Percentiles rank a stretch among this genome's conserved stretches.
These are phyloP conservation scores for Neonectria ditissima DNA, from an alignment of 2,329 filamentous ascomycete species.

Conservation along the genomic window DNA sequence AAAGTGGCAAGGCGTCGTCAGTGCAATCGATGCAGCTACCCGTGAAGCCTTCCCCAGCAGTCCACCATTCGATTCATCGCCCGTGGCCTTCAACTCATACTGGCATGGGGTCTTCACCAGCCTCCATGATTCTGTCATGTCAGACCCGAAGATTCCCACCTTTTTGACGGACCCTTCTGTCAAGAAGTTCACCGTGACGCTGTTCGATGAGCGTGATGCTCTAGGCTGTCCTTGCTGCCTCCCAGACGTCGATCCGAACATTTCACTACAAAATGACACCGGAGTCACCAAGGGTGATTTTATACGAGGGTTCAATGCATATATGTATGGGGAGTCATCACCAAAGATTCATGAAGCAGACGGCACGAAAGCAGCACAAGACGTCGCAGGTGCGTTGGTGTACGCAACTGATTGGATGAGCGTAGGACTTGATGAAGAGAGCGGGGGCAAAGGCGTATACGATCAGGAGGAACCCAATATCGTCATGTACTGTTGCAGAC, in stretches of 20 bases:
- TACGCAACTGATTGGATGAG: slow-evolving; percentile 20
- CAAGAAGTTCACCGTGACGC: slow-evolving; percentile 7
- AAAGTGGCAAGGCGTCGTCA: slow-evolving; percentile 15
- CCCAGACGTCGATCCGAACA: slow-evolving; percentile 9
- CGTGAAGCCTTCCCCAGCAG: slow-evolving; percentile 11
- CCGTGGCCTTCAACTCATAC: slow-evolving; percentile 12
- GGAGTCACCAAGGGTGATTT: slow-evolving; percentile 27
- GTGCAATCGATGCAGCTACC: slow-evolving; percentile 2
- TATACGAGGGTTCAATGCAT: slow-evolving; percentile 1
- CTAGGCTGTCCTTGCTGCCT: slow-evolving; percentile 21
- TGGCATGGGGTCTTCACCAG: slow-evolving; percentile 21
- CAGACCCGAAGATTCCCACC: slow-evolving; percentile 3
- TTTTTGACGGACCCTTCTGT: slow-evolving; percentile 19
- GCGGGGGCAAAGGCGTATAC: not conserved
- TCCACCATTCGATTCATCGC: slow-evolving; percentile 10
- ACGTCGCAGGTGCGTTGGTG: not conserved
- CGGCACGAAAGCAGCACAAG: not conserved
- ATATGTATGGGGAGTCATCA: slow-evolving; percentile 17
- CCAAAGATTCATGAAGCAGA: slow-evolving; percentile 12
- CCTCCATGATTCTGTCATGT: not conserved
- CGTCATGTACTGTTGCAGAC: slow-evolving; percentile 19
- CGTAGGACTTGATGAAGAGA: not conserved
- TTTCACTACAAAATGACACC: slow-evolving; percentile 10
- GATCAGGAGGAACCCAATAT: slow-evolving; percentile 7
- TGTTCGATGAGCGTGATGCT: slow-evolving; percentile 5